Evolutionary conservation across 345 rosid genomes (phyloP).

Genomic region (Toxicodendron radicans): DNA sequence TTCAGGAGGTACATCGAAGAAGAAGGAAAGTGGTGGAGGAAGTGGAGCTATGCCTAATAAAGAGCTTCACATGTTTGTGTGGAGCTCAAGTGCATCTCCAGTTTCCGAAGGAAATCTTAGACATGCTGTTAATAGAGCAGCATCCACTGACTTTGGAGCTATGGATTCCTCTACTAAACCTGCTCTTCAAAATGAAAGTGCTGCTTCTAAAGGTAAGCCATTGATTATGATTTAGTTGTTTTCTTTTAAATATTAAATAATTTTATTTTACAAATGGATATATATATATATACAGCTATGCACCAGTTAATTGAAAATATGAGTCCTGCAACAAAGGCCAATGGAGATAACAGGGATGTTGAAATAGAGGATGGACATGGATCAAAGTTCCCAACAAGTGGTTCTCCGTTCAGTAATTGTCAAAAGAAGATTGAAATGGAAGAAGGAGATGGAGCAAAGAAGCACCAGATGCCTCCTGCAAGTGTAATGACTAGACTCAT

Average conservation of each 20-base stretch:
- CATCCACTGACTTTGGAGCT: slow-evolving; percentile 17
- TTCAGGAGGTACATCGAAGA: slow-evolving; percentile 12
- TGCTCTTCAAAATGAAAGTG: background rate
- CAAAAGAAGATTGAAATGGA: slow-evolving; percentile 23
- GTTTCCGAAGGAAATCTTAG: slow-evolving; percentile 31
- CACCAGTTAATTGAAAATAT: slow-evolving; percentile 15
- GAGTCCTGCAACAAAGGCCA: slow-evolving; percentile 13
- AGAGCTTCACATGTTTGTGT: slow-evolving; percentile 49
- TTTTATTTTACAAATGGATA: background rate
- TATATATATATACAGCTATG: slow-evolving; percentile 8
- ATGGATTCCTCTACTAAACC: slow-evolving; percentile 9
- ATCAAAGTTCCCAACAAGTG: slow-evolving; percentile 10
- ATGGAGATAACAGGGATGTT: slow-evolving; percentile 1
- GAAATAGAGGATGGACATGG: slow-evolving; percentile 22
- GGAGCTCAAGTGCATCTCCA: slow-evolving; percentile 44
- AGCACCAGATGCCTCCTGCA: slow-evolving; percentile 32
- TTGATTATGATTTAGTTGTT: background rate
- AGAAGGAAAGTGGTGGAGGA: slow-evolving; percentile 12
- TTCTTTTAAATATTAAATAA: background rate
- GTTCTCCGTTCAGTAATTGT: slow-evolving; percentile 6
- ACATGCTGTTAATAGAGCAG: slow-evolving; percentile 21
- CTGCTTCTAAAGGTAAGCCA: slow-evolving; percentile 21
- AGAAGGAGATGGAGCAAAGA: slow-evolving; percentile 9
- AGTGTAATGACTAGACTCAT: slow-evolving; percentile 32
- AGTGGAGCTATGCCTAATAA: slow-evolving; percentile 15